Evolutionary conservation across 2,329 filamentous ascomycete genomes (phyloP), one percentile per base, ranked within the genome.

Genomic region (Monilinia vaccinii-corymbosi): DNA sequence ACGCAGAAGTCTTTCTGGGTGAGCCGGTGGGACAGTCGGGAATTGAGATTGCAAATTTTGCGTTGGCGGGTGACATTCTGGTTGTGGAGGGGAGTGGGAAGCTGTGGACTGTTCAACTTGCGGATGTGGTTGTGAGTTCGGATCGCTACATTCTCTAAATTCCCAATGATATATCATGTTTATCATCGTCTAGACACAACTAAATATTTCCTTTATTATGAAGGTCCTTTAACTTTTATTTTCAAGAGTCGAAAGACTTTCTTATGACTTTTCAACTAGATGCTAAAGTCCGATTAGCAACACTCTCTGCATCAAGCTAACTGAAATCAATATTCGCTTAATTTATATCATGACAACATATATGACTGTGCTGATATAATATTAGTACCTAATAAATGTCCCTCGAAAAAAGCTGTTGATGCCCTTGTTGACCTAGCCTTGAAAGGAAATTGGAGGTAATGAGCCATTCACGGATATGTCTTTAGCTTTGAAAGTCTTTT

Each of bases 401-500:
- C 25, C 25, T 28, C 25, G 25, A 6, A 28, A 28, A 6, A 28
- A 28, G 3, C 25, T 28, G 25, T 28, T 6, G 25, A 6, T 6
- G 25, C 25, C 25, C 25, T 28, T 6, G 25, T 28, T 6, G 3
- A 28, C 25, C 25, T 28, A 28, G 25, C 25, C 25, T 28, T 28
- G 6, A 28, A 28, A 28, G 25, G 6, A 28, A 28, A 28, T 28
- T 28, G 25, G 25, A 28, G 3, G 6, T 28, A 28, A 3, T 3
- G 25, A 28, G 25, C 25, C 25, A 28, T 28, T 28, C 25, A 28
- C 25, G 25, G 6, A 28, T 28, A 28, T 28, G 25, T 28, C 25
- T 28, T 6, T 28, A 28, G 25, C 25, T 0, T 69, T 74, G 60
- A 71, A 69, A 56, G 75, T 75, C 3, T 28, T 28, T 28, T 28